Evolutionary conservation across 2,329 filamentous ascomycete genomes (phyloP).

Genomic region (Didymella segeticola): DNA sequence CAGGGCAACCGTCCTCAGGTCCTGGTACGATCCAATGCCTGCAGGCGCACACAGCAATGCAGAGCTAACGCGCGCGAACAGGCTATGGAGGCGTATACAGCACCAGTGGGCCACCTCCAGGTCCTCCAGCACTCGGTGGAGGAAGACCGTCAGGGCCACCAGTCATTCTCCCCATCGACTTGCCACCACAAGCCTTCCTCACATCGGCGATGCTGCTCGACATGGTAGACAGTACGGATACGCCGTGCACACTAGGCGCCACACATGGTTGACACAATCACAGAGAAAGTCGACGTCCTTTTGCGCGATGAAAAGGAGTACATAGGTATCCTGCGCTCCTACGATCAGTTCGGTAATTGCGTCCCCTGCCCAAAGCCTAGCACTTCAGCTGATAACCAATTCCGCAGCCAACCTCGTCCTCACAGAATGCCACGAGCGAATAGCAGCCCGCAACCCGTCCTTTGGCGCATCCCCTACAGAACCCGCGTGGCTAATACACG

Average conservation of each 20-base stretch:
- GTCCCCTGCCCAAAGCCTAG: too few species aligned
- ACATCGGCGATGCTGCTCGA: conserved; percentile 95
- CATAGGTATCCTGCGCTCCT: conserved; percentile 89
- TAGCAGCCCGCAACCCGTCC: conserved; percentile 69
- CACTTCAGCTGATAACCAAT: too few species aligned
- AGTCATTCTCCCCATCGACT: conserved; percentile 44
- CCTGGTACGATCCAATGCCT: conserved; percentile 31
- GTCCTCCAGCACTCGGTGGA: conserved; percentile 39
- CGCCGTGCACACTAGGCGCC: conserved; percentile 9
- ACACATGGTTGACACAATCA: conserved; percentile 21
- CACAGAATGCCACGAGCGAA: conserved; percentile 87
- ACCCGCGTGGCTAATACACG: conserved; percentile 71
- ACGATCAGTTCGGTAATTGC: conserved; percentile 95
- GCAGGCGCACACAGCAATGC: background rate
- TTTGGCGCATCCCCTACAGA: conserved; percentile 28
- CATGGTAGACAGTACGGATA: conserved; percentile 82
- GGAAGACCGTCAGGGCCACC: conserved; percentile 31
- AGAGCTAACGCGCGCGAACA: conserved; percentile 28
- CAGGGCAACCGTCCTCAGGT: conserved; percentile 31
- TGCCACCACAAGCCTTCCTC: conserved; percentile 97
- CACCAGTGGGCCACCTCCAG: conserved; percentile 60
- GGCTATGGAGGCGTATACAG: conserved; percentile 47
- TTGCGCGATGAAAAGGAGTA: conserved; percentile 93
- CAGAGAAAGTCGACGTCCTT: conserved; percentile 93
- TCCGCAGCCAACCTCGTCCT: conserved; percentile 86